phyloP scores from a whole-genome alignment of 2,329 filamentous ascomycete genomes.

The Teratosphaeria destructans region DNA sequence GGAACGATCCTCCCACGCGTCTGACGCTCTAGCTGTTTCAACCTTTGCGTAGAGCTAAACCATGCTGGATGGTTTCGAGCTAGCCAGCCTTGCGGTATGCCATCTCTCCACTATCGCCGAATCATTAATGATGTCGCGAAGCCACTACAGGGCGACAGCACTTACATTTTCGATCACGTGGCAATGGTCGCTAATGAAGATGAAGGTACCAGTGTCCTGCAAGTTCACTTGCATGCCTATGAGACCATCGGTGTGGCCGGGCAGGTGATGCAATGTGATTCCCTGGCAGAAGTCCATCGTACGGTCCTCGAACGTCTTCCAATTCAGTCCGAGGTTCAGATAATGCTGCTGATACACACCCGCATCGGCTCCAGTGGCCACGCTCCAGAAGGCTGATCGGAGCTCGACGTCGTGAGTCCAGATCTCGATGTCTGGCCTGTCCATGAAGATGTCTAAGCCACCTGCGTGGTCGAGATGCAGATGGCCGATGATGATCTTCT shows the following conservation, averaged over 20 bases:
- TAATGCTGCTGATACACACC: constrained; percentile 28
- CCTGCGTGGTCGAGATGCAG: constrained; percentile 28
- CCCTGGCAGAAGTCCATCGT: constrained; percentile 26
- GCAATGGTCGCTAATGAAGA: constrained; percentile 27
- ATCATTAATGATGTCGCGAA: constrained; percentile 1
- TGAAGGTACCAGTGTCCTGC: constrained; percentile 22
- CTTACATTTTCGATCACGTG: constrained; percentile 28
- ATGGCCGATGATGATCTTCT: constrained; percentile 29
- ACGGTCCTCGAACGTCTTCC: constrained; percentile 28
- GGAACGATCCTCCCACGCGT: constrained; percentile 25
- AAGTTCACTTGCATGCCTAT: constrained; percentile 29
- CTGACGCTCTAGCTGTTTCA: constrained; percentile 22
- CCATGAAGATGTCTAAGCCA: constrained; percentile 24
- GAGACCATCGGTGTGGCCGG: constrained; percentile 27
- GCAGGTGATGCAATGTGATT: constrained; percentile 27
- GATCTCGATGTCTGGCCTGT: constrained; percentile 25
- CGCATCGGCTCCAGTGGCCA: constrained; percentile 26
- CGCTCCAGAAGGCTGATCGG: constrained; percentile 24
- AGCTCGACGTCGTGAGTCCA: constrained; percentile 28
- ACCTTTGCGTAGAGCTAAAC: constrained; percentile 25
- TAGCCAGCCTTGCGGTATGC: constrained; percentile 25
- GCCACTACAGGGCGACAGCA: background rate
- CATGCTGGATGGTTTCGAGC: constrained; percentile 27
- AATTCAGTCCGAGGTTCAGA: constrained; percentile 25
- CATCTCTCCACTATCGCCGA: constrained; percentile 22